Base-by-base conservation (phyloP, 2,329 filamentous ascomycete genomes). In the Meredithiella fracta region DNA sequence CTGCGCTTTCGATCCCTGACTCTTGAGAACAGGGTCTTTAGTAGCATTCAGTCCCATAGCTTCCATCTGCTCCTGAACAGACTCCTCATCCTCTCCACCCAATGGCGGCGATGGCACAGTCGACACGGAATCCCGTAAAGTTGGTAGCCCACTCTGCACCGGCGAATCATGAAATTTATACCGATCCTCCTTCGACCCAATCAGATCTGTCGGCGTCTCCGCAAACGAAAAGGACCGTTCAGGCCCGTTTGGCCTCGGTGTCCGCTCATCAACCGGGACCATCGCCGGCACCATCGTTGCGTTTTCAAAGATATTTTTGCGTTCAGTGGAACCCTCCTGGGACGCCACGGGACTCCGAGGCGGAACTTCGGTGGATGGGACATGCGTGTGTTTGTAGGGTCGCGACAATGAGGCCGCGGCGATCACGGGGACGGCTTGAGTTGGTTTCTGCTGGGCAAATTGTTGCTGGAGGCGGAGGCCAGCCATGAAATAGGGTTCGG, bases 401-500 rank as follows among this genome's bases (percentile, higher is more conserved):
- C 7, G 31, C 29, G 44, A 25, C 23, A n/a, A 7, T 3, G 26
- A 25, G 3, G 37, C 55, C 5, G 34, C 15, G 15, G n/a, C 20
- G 9, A 53, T 25, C 8, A 47, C 29, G 3, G 51, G 55, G 8
- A 53, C 38, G 11, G 25, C n/a, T 22, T 54, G 51, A 34, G 31
- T 47, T 8, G 29, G 17, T 29, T 52, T 3, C 31, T 52, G 5
- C 8, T 15, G 25, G n/a, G 44, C 31, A 23, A 51, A 23, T 25
- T 57, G 47, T 22, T 57, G 55, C 29, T 57, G 55, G 15, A 57
- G 50, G 17, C 55, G 50, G n/a, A 57, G 51, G 2, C 55, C 55
- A 4, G 55, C 55, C 38, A 55, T 38, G 29, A 58, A 58, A 50
- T 51, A 55, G 15, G 54, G 54, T 44, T 53, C 51, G 15, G 51